phyloP scores from a whole-genome alignment of 805 yeast species.

The Yamadazyma ubonensis region DNA sequence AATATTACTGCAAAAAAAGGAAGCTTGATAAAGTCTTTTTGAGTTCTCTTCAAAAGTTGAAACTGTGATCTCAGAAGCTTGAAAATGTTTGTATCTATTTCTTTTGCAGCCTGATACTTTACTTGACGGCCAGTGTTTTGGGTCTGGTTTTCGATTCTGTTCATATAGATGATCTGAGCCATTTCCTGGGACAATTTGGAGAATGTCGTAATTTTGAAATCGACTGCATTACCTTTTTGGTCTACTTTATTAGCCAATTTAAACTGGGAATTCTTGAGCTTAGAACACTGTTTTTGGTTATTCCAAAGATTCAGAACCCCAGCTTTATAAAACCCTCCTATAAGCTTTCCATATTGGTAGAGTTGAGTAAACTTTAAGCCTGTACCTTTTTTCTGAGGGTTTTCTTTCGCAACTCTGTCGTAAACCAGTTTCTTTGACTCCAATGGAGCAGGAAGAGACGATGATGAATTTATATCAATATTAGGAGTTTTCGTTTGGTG shows the following conservation, averaged over 20 bases:
- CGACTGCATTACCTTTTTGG: conserved; percentile 22
- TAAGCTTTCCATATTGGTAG: conserved; percentile 42
- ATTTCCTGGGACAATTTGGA: conserved; percentile 34
- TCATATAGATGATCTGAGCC: conserved; percentile 35
- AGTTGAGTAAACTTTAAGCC: conserved; percentile 37
- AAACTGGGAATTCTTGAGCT: conserved; percentile 1
- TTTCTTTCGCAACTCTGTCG: conserved; percentile 20
- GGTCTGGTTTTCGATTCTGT: conserved; percentile 36
- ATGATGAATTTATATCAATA: conserved; percentile 24
- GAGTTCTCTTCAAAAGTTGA: conserved; percentile 51
- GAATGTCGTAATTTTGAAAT: conserved; percentile 32
- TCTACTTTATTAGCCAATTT: conserved; percentile 8
- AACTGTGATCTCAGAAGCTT: conserved; percentile 49
- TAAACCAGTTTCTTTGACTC: conserved; percentile 27
- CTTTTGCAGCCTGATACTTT: conserved; percentile 4
- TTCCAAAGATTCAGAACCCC: conserved; percentile 60
- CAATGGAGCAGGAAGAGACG: conserved; percentile 31
- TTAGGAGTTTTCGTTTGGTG: not conserved
- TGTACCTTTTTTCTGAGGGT: conserved; percentile 17
- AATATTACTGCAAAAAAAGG: conserved; percentile 52
- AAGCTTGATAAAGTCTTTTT: conserved; percentile 48
- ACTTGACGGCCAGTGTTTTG: conserved; percentile 6
- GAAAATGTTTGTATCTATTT: conserved; percentile 23
- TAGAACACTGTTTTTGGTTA: conserved; percentile 25
- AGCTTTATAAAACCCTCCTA: conserved; percentile 52